Conservation (phyloP, 106 monocot species). For the Apostasia shenzhenica region DNA sequence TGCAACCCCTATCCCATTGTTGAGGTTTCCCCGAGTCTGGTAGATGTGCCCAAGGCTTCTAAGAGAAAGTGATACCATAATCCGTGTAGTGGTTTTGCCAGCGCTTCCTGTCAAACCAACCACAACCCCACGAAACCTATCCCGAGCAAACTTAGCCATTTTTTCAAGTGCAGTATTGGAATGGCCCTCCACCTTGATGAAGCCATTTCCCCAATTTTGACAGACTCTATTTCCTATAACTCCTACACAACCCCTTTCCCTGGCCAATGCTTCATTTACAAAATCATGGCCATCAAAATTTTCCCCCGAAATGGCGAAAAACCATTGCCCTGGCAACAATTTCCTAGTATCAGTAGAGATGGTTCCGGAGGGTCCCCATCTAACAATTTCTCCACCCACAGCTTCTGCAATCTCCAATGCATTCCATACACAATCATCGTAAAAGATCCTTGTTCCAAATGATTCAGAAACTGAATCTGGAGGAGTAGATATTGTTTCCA, state of each 20-base stretch:
- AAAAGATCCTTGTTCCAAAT: slow-evolving; percentile 5
- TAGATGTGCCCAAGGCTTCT: slow-evolving; percentile 12
- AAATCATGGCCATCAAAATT: slow-evolving; percentile 26
- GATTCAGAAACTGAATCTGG: not conserved
- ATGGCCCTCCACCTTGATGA: slow-evolving; percentile 28
- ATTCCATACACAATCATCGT: slow-evolving; percentile 10
- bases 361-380: slow-evolving; percentile 17
- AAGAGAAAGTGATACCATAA: slow-evolving; percentile 24
- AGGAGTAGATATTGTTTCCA: not conserved
- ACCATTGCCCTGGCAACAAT: slow-evolving; percentile 30
- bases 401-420: slow-evolving; percentile 27
- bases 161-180: slow-evolving; percentile 17
- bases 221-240: slow-evolving; percentile 28
- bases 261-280: slow-evolving; percentile 9
- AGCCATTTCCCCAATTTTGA: slow-evolving; percentile 17
- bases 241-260: slow-evolving; percentile 20
- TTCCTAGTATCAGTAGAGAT: slow-evolving; percentile 19
- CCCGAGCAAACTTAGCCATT: slow-evolving; percentile 19
- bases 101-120: slow-evolving; percentile 30
- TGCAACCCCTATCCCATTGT: slow-evolving; percentile 21
- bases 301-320: slow-evolving; percentile 19
- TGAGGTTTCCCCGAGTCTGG: slow-evolving; percentile 23
- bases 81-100: slow-evolving; percentile 32
- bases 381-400: slow-evolving; percentile 18
- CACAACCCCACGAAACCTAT: slow-evolving; percentile 21